Base-by-base conservation (phyloP, 2,329 filamentous ascomycete genomes). In the Huntiella omanensis region DNA sequence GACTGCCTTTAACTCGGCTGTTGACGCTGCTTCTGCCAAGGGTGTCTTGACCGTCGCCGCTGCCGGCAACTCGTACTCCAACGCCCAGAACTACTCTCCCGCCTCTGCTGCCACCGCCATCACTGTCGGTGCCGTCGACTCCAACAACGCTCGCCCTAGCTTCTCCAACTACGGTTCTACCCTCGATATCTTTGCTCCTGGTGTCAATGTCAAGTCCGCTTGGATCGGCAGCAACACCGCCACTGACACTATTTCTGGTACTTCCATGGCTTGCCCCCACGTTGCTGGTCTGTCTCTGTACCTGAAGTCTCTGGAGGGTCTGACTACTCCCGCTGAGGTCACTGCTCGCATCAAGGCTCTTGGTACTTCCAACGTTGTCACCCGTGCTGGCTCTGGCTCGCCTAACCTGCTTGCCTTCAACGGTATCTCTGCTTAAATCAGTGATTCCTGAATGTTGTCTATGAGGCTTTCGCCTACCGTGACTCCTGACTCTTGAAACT, bases 261-360 rank as follows among this genome's bases (percentile, higher is more conserved):
- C 76, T 4, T 74, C 68, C 33, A 78, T 78, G 74, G 71, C 75
- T 2, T 61, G 66, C 3, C 75, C 75, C 0, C 74, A 78, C 54
- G 63, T 80, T 45, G 64, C 71, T 17, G 76, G 76, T 10, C 57
- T 80, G n/a, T 71, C 53, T 16, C 42, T 49, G 35, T 66, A 66
- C 55, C 57, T 62, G 40, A 56, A 73, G 44, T 60, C 60, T n/a
- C 58, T 70, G 10, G 62, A 69, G 48, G 60, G 61, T 34, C 34
- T 53, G 41, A 52, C 53, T 44, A 61, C 60, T 42, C 67, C 70
- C 16, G 55, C 62, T 45, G 67, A 61, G 8, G 65, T 77, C 16
- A 66, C 64, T 54, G 42, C 56, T 46, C 65, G 66, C 53, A 65
- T 77, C 52, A 55, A 60, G 52, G 54, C 57, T 43, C 60, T 67